These are phyloP conservation scores for Talaromyces piceae DNA, from an alignment of 2,329 filamentous ascomycete genomes.

Conservation along the genomic window DNA sequence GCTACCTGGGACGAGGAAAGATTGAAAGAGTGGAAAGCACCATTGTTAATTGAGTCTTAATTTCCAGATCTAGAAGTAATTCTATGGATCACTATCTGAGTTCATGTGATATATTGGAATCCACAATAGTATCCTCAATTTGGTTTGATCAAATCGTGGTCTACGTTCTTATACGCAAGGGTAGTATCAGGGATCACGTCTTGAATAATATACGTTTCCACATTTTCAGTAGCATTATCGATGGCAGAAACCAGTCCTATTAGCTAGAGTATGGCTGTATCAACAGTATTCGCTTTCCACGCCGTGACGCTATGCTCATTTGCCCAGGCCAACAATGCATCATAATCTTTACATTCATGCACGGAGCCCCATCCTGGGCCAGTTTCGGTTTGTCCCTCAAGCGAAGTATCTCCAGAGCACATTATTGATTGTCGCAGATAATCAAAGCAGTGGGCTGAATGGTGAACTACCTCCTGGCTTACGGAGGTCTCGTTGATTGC, in stretches of 20 bases:
- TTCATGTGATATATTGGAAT: too few species aligned
- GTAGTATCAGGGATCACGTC: too few species aligned
- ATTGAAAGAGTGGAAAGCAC: neutral
- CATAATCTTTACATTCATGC: constrained; percentile 4
- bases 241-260: too few species aligned
- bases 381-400: constrained; percentile 1
- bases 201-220: too few species aligned
- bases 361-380: constrained; percentile 3
- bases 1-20: neutral
- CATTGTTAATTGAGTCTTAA: neutral
- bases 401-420: constrained; percentile 2
- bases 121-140: too few species aligned
- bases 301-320: constrained; percentile 2
- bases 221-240: too few species aligned
- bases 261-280: constrained; percentile 7
- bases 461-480: constrained; percentile 5
- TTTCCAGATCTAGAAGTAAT: too few species aligned
- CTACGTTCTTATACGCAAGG: too few species aligned
- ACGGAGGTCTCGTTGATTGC: neutral
- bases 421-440: constrained; percentile 5
- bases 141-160: too few species aligned
- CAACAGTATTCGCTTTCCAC: constrained; percentile 5
- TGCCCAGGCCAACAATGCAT: constrained; percentile 2
- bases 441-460: constrained; percentile 5
- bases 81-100: too few species aligned